Evolutionary conservation across 2,329 filamentous ascomycete species (phyloP).

Genomic region (Amauroascus niger): DNA sequence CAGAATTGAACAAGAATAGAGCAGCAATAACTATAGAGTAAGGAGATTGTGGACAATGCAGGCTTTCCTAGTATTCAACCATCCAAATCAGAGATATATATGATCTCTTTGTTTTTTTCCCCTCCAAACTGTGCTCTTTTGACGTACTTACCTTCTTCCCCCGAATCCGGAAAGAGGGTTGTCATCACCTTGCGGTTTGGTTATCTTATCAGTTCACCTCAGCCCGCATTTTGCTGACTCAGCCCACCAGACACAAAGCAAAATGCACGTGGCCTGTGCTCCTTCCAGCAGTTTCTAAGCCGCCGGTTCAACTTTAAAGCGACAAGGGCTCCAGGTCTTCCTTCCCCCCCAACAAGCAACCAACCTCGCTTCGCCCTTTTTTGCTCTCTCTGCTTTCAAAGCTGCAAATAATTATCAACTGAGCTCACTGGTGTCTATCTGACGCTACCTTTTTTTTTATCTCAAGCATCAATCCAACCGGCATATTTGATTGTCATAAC

Average conservation of each 20-base stretch:
- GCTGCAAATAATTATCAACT: conserved; percentile 7
- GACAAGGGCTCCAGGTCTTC: too few relatives aligned
- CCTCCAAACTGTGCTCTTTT: too few relatives aligned
- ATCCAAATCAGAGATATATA: not conserved
- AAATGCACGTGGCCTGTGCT: conserved; percentile 8
- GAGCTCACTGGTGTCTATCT: not conserved
- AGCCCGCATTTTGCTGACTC: not conserved
- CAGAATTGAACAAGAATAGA: too few relatives aligned
- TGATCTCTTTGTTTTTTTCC: too few relatives aligned
- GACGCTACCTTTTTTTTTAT: conserved; percentile 12
- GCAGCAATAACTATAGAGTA: not conserved
- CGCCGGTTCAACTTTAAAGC: conserved; percentile 12
- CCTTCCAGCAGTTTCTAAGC: conserved; percentile 37
- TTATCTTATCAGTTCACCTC: conserved; percentile 12
- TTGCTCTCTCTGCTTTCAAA: conserved; percentile 11
- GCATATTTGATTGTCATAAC: conserved; percentile 12
- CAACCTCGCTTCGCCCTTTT: not conserved
- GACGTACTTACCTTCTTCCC: too few relatives aligned
- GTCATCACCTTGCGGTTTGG: not conserved
- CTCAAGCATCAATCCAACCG: conserved; percentile 13
- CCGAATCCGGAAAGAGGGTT: too few relatives aligned
- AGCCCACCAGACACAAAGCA: conserved; percentile 1
- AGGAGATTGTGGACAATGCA: not conserved
- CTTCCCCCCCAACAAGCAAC: too few relatives aligned
- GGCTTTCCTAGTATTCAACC: not conserved